phyloP scores from a whole-genome alignment of 306 rosid genomes.

The Albizia julibrissin region DNA sequence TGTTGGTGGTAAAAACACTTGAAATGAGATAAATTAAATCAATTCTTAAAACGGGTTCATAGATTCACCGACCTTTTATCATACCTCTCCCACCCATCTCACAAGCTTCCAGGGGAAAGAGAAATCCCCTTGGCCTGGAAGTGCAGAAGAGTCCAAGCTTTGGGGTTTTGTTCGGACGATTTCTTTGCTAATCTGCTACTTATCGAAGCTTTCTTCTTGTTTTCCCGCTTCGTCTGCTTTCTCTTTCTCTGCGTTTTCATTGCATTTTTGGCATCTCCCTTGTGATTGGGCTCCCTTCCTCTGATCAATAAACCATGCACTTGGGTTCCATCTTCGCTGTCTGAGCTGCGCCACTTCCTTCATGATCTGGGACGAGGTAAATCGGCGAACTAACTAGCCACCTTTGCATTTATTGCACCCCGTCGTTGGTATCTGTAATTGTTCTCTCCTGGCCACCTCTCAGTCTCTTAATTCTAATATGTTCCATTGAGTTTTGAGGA shows the following conservation, averaged over 20 bases:
- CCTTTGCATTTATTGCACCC: conserved; percentile 13
- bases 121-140: neutral
- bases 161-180: neutral
- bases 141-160: neutral
- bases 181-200: neutral
- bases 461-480: neutral
- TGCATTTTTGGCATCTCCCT: neutral
- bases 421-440: conserved; percentile 14
- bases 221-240: neutral
- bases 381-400: conserved; percentile 25
- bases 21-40: no score
- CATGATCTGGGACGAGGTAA: conserved; percentile 41
- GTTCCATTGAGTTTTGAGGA: neutral
- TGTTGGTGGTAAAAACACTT: no score
- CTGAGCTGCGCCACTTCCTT: conserved; percentile 20
- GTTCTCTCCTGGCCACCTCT: conserved; percentile 6
- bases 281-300: neutral
- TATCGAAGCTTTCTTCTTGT: neutral
- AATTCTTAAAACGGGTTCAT: no score
- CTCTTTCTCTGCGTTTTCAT: neutral
- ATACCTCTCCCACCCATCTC: no score
- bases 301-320: neutral
- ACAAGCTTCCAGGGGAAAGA: neutral
- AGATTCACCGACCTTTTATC: no score
- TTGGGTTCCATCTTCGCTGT: neutral